These are phyloP conservation scores for Quercus wislizeni DNA, from an alignment of 306 rosid species.

Conservation along the genomic window DNA sequence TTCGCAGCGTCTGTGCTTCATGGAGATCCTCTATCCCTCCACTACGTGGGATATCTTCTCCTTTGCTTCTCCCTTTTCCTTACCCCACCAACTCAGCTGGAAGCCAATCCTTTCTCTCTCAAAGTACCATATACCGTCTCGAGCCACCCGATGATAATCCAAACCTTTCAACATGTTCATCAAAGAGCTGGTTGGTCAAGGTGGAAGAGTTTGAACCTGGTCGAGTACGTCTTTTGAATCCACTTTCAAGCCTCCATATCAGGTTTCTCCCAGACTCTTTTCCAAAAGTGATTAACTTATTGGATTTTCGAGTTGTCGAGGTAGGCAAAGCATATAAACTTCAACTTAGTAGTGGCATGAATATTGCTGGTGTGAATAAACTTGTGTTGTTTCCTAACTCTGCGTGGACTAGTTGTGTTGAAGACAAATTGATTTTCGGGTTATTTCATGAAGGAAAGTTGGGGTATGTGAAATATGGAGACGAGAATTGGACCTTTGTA, in stretches of 20 bases:
- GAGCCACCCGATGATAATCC: background rate
- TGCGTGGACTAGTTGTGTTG: background rate
- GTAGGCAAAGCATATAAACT: background rate
- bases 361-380: background rate
- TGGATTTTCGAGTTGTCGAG: constrained; percentile 26
- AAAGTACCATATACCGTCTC: constrained; percentile 15
- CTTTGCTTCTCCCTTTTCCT: background rate
- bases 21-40: constrained; percentile 20
- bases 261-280: background rate
- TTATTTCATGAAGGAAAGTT: background rate
- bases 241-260: constrained; percentile 5
- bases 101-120: background rate
- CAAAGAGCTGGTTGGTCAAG: constrained; percentile 27
- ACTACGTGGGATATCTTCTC: background rate
- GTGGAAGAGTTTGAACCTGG: background rate
- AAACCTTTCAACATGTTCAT: background rate
- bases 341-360: background rate
- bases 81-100: background rate
- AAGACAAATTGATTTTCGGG: background rate
- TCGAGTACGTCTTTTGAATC: constrained; percentile 12
- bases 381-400: constrained; percentile 11
- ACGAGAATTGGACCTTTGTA: constrained; percentile 6
- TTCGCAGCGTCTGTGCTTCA: constrained; percentile 23
- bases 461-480: constrained; percentile 15
- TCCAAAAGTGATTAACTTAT: constrained; percentile 6